Base-by-base conservation (phyloP, 805 yeast species). In the Ogataea glucozyma region DNA sequence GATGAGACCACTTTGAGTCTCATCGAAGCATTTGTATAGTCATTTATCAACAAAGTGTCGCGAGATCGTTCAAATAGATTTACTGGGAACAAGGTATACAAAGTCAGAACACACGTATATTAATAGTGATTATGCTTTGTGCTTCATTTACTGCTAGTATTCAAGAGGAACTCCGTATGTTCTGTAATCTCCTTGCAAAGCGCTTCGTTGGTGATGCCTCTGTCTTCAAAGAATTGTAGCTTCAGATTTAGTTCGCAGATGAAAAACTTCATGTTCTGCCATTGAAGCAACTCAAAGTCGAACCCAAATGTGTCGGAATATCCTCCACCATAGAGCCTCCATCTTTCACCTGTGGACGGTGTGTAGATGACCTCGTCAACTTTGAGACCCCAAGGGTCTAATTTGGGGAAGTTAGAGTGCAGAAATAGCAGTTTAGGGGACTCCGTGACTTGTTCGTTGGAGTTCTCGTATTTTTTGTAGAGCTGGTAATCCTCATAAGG, bases 401-500 rank as follows among this genome's bases (percentile, higher is more conserved):
- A 61, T 57, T 83, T 83, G 6, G 87, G 87, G 64, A 71, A 75
- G 56, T 83, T 82, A 26, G 85, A 78, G 57, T 83, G 88, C 38
- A 81, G 73, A 52, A 83, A 82, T 45, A 80, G 52, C 13, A 66
- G 56, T 27, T 55, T 54, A 34, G 72, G 70, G n/a, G 40, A 29
- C 24, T 56, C 64, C 3, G 39, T 29, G 14, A 58, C 56, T 3
- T 43, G 41, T 2, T 46, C 53, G 3, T 37, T 35, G 2, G 33
- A 17, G 2, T 54, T 47, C 24, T 50, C 41, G 33, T 65, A 67
- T 19, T 53, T 56, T 23, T 48, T 35, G 45, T 55, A 56, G 12
- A 66, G 44, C 37, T 58, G 54, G 41, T 67, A 78, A 60, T 86
- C 95, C 32, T 73, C 74, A n/a, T 71, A 61, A 3, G 90, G 88